These are phyloP conservation scores for Cystobasidiaceae sp. DNA, from an alignment of 1,284 basidiomycete genomes.

Conservation along the genomic window DNA sequence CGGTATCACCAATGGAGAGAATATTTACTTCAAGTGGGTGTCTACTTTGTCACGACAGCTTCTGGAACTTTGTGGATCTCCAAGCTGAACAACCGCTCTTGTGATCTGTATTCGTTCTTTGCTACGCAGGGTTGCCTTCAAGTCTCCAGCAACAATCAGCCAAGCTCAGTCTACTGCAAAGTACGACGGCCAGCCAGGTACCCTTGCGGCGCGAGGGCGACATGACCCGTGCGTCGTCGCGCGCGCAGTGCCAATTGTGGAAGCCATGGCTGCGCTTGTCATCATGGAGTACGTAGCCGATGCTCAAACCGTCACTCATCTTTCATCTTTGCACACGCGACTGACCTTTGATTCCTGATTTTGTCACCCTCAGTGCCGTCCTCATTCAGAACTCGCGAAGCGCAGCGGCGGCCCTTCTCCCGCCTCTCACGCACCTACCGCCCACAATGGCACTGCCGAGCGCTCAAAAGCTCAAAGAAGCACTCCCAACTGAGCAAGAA, in stretches of 20 bases:
- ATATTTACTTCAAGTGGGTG: slow-evolving; percentile 90
- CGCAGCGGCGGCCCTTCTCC: slow-evolving; percentile 61
- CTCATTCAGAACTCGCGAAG: slow-evolving; percentile 78
- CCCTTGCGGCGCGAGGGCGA: slow-evolving; percentile 81
- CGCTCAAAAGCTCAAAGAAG: slow-evolving; percentile 13
- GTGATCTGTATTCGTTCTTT: background rate
- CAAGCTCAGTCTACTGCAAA: slow-evolving; percentile 84
- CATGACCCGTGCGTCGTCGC: slow-evolving; percentile 85
- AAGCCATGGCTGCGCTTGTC: slow-evolving; percentile 93
- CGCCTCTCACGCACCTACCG: slow-evolving; percentile 74
- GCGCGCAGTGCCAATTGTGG: slow-evolving; percentile 93
- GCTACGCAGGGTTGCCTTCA: slow-evolving; percentile 76
- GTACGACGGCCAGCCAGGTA: slow-evolving; percentile 84
- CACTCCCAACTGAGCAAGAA: slow-evolving; percentile 24
- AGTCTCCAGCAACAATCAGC: slow-evolving; percentile 95
- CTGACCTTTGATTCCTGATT: background rate
- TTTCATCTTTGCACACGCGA: too few relatives aligned
- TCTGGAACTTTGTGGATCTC: too few relatives aligned
- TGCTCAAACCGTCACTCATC: background rate
- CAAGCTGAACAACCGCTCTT: background rate
- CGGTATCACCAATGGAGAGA: slow-evolving; percentile 95
- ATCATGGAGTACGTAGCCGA: slow-evolving; percentile 74
- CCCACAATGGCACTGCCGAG: slow-evolving; percentile 57
- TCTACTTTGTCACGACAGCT: too few relatives aligned
- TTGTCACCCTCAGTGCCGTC: slow-evolving; percentile 53